Conservation (phyloP, 2,329 filamentous ascomycete species). For the Thielaviopsis populi region DNA sequence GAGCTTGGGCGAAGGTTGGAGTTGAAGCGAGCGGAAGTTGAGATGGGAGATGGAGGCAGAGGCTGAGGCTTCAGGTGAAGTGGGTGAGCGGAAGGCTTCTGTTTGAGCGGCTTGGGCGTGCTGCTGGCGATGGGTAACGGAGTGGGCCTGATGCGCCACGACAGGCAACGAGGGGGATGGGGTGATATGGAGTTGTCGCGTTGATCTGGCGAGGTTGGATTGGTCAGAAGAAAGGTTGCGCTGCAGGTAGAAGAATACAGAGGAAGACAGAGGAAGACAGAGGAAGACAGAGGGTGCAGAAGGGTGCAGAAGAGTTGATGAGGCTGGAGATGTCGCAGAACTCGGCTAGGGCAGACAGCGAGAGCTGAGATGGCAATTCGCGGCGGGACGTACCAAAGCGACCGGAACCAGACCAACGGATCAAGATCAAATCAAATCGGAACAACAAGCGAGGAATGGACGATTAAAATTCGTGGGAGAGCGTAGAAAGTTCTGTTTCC, state of each 20-base stretch:
- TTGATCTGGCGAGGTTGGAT: not conserved
- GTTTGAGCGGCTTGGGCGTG: constrained; percentile 11
- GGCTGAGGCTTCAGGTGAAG: not conserved
- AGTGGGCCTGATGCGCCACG: constrained; percentile 14
- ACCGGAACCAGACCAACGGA: constrained; percentile 5
- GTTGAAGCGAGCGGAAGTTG: constrained; percentile 29
- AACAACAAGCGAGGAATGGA: constrained; percentile 2
- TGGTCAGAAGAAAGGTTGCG: not conserved
- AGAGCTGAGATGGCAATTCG: not conserved
- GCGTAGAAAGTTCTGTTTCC: not conserved
- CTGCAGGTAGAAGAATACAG: not conserved
- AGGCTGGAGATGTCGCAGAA: not conserved
- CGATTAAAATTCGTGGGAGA: not conserved
- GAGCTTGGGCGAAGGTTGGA: constrained; percentile 37
- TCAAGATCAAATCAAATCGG: constrained; percentile 2
- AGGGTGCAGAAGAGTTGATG: not conserved
- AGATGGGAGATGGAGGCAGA: not conserved
- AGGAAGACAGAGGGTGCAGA: not conserved
- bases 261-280: not conserved
- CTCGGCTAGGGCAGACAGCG: not conserved
- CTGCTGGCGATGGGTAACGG: constrained; percentile 15
- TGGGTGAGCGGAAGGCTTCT: not conserved
- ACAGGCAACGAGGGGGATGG: constrained; percentile 6
- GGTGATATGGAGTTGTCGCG: not conserved
- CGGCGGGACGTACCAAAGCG: constrained; percentile 1